Conservation (phyloP, 768 basidiomycete genomes). For the Astraeus odoratus region DNA sequence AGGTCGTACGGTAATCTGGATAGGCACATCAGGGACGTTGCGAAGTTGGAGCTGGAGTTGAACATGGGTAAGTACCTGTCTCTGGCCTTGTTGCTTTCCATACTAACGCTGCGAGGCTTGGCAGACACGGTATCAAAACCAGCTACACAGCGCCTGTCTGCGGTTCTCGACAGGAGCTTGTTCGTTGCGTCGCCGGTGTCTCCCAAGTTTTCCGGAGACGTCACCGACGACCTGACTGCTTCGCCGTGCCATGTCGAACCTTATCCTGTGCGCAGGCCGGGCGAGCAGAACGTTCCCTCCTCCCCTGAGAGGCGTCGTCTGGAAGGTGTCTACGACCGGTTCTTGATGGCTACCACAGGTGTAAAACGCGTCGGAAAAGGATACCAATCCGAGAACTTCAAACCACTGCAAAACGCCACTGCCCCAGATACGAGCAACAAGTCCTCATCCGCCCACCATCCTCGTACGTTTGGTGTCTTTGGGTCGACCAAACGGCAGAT, state of each 20-base stretch:
- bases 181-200: conserved; percentile 52
- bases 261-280: conserved; percentile 45
- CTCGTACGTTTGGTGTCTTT: conserved; percentile 24
- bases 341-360: conserved; percentile 75
- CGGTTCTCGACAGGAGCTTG: conserved; percentile 60
- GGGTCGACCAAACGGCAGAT: conserved; percentile 42
- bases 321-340: conserved; percentile 75
- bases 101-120: neutral
- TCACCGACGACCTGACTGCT: conserved; percentile 42
- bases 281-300: conserved; percentile 33
- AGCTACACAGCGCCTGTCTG: conserved; percentile 49
- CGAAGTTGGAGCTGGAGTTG: conserved; percentile 58
- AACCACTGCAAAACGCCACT: conserved; percentile 31
- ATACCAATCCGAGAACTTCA: conserved; percentile 65
- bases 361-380: conserved; percentile 77
- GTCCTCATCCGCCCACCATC: conserved; percentile 8
- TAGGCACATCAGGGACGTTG: conserved; percentile 60
- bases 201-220: conserved; percentile 33
- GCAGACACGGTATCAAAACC: conserved; percentile 31
- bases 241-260: conserved; percentile 62
- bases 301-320: conserved; percentile 53
- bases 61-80: conserved; percentile 43
- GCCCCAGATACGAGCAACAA: conserved; percentile 15
- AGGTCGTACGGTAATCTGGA: conserved; percentile 60
- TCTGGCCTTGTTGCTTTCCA: neutral